Conservation (phyloP, 768 basidiomycete genomes). For the Podaxis rugospora region DNA sequence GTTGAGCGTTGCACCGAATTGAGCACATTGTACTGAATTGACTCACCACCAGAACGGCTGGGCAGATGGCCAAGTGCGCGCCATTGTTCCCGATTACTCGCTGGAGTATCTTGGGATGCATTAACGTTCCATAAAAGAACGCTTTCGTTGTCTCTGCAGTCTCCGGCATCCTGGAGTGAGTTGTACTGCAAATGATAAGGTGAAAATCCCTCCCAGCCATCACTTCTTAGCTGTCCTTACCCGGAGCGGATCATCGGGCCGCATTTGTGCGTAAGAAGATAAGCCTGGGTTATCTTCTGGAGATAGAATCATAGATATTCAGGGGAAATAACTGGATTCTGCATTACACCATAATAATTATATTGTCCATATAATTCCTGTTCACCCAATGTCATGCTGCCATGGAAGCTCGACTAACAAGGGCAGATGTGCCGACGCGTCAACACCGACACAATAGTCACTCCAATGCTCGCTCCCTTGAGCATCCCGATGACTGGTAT, state of each 20-base stretch:
- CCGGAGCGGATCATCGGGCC: not conserved
- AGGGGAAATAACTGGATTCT: no score
- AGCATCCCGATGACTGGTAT: no score
- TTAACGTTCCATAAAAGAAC: conserved; percentile 89
- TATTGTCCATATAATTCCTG: no score
- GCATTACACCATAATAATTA: no score
- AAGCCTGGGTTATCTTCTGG: not conserved
- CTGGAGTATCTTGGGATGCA: conserved; percentile 80
- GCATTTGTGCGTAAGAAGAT: not conserved
- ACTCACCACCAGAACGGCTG: conserved; percentile 71
- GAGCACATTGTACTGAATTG: not conserved
- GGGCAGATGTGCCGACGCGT: no score
- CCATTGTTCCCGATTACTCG: conserved; percentile 73
- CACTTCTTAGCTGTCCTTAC: not conserved
- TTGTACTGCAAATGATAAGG: not conserved
- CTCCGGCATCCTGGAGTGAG: not conserved
- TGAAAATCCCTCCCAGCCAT: not conserved
- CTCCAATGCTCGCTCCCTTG: no score
- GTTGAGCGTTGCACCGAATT: not conserved
- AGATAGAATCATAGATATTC: not conserved
- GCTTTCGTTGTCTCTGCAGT: conserved; percentile 26
- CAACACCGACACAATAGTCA: no score
- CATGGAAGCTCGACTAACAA: no score
- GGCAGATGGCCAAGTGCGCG: conserved; percentile 56
- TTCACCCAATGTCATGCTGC: no score